A percentile compares a stretch with the other conserved stretches of the same genome.
Conservation (phyloP, 306 rosid species). For the Medicago arabica region DNA sequence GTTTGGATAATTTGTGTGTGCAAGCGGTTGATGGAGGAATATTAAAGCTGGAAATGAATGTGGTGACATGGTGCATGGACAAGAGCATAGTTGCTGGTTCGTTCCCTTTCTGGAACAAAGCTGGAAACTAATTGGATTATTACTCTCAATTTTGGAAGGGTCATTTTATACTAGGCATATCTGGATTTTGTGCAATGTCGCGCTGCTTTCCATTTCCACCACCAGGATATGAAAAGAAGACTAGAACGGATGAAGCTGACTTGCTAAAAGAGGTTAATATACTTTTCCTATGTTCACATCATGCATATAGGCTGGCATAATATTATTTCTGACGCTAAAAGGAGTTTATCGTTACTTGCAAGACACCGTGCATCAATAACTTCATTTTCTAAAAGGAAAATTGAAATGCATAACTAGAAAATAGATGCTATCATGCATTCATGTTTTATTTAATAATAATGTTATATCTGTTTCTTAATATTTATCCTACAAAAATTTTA, state of each 20-base stretch:
- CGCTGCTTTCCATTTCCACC: conserved; percentile 99
- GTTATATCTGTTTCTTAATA: conserved; percentile 11
- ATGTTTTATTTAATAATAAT: conserved; percentile 9
- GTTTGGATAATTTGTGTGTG: conserved; percentile 48
- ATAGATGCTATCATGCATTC: conserved; percentile 6
- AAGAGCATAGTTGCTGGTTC: conserved; percentile 81
- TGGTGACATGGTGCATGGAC: conserved; percentile 98
- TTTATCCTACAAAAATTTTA: conserved; percentile 1
- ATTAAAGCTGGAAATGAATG: conserved; percentile 80
- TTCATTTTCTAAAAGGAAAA: conserved; percentile 11
- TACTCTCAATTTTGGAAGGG: conserved; percentile 57
- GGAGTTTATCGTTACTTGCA: conserved; percentile 22
- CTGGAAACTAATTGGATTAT: conserved; percentile 58
- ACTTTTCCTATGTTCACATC: conserved; percentile 40
- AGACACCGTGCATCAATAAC: conserved; percentile 1
- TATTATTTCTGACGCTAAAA: conserved; percentile 12
- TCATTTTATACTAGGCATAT: conserved; percentile 46
- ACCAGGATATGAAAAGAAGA: conserved; percentile 89
- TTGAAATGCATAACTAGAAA: background rate
- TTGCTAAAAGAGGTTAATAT: conserved; percentile 70
- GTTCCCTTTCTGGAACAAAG: conserved; percentile 68
- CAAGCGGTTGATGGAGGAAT: conserved; percentile 61
- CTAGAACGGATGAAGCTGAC: conserved; percentile 67
- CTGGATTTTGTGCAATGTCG: conserved; percentile 88
- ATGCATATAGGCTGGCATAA: conserved; percentile 36